Evolutionary conservation across 2,329 filamentous ascomycete species (phyloP), one percentile per base, ranked within the genome.

Genomic region (Talaromyces sp.): DNA sequence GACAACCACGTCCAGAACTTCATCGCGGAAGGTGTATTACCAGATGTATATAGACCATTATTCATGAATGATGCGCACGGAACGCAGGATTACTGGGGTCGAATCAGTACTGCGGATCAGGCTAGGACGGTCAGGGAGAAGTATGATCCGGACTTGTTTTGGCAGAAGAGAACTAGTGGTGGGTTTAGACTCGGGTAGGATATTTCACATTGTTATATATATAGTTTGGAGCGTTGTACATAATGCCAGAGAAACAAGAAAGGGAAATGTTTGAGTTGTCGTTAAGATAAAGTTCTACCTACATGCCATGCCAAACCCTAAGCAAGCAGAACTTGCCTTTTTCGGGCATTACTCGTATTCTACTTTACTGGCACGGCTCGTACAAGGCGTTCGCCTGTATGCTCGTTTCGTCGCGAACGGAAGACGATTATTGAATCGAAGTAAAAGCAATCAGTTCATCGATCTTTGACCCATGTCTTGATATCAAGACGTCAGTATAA

Each of bases 21-120:
- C 59, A 73, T 75, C 42, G 63, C 72, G 6, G 61, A 72, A 9
- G 76, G 74, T 11, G 67, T 71, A 4, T 68, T 79, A 18, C 74
- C 77, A 0, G 71, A 78, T 31, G 75, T 73, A 5, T 78, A 80
- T 62, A 68, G 76, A 14, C 79, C 79, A 7, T 67, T 81, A 5
- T 82, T 82, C 66, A 79, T 80, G 75, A 81, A 80, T 61, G 79
- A 81, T 54, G 73, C 72, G 9, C 77, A 80, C 67, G 75, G 71
- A 61, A 68, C 73, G 35, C 78, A 82, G 70, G 76, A 80, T 59
- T 81, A 77, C 67, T 81, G 75, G 72, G 73, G 73, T 6, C 72
- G 76, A 6, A 71, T 79, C 50, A 65, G 70, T 14, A 73, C 72
- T 11, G 68, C 31, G 2, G 69, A 73, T 46, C 69, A 71, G 61